phyloP scores from a whole-genome alignment of 495 filamentous ascomycete genomes.

The Penicillium psychrofluorescens region DNA sequence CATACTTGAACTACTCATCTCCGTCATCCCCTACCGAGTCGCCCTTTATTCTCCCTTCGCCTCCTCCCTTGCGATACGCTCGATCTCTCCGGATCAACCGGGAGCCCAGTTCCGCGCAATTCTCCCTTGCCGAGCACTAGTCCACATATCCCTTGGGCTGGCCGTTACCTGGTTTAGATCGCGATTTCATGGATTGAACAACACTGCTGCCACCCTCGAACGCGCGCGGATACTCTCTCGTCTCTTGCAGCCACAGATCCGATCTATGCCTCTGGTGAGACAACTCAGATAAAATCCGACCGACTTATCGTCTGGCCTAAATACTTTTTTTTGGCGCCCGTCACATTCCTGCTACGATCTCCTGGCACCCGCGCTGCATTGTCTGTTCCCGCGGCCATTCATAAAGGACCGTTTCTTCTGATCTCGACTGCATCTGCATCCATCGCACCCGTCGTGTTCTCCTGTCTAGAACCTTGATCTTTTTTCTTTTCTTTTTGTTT shows the following conservation, averaged over 20 bases:
- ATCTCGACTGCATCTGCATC: slow-evolving; percentile 35
- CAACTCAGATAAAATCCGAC: slow-evolving; percentile 16
- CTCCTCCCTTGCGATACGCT: slow-evolving; percentile 31
- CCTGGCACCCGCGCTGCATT: slow-evolving; percentile 16
- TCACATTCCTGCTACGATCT: slow-evolving; percentile 43
- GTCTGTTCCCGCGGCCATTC: slow-evolving; percentile 24
- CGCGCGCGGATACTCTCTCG: slow-evolving; percentile 7
- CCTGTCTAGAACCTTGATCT: slow-evolving; percentile 17
- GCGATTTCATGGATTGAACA: slow-evolving; percentile 19
- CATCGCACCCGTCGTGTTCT: slow-evolving; percentile 13
- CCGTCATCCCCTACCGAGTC: slow-evolving; percentile 8
- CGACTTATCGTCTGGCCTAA: too few relatives aligned
- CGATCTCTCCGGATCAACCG: slow-evolving; percentile 29
- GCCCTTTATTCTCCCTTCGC: slow-evolving; percentile 17
- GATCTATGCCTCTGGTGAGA: slow-evolving; percentile 9
- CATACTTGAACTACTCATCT: slow-evolving; percentile 13
- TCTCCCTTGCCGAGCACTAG: slow-evolving; percentile 28
- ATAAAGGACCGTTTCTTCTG: slow-evolving; percentile 32
- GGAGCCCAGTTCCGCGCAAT: slow-evolving; percentile 30
- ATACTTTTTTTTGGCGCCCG: slow-evolving; percentile 17
- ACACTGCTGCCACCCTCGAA: slow-evolving; percentile 23
- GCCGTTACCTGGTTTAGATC: slow-evolving; percentile 27
- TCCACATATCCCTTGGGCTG: slow-evolving; percentile 17
- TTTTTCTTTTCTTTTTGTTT: slow-evolving; percentile 7
- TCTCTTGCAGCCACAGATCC: not conserved